Evolutionary conservation across 1,284 basidiomycete genomes (phyloP).

Genomic region (Marasmius fiardii): DNA sequence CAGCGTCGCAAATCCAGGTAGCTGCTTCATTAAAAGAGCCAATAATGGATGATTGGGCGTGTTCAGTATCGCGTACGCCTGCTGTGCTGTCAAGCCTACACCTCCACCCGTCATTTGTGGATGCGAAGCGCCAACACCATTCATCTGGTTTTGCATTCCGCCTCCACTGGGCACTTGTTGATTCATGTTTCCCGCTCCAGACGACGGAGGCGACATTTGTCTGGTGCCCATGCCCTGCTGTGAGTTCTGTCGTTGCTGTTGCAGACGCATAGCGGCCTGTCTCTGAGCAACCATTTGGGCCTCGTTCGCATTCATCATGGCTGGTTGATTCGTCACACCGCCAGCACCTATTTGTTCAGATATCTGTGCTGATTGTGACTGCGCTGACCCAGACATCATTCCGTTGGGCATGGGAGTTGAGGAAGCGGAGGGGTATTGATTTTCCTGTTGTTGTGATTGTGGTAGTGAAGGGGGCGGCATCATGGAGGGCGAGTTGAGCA

Average conservation of each 20-base stretch:
- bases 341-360: neutral
- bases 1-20: slow-evolving; percentile 53
- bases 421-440: slow-evolving; percentile 7
- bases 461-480: slow-evolving; percentile 31
- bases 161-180: slow-evolving; percentile 13
- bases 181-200: slow-evolving; percentile 19
- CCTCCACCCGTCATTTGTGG: neutral
- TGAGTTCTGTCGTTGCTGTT: slow-evolving; percentile 23
- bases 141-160: slow-evolving; percentile 12
- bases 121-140: neutral
- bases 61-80: slow-evolving; percentile 48
- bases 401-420: slow-evolving; percentile 7
- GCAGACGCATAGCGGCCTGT: slow-evolving; percentile 6
- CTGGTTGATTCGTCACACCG: neutral
- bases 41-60: slow-evolving; percentile 55
- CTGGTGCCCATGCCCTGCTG: slow-evolving; percentile 23
- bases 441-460: slow-evolving; percentile 9
- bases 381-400: slow-evolving; percentile 2
- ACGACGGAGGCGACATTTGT: slow-evolving; percentile 42
- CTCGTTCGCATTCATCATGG: slow-evolving; percentile 4
- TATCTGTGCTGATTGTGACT: slow-evolving; percentile 1
- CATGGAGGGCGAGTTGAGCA: slow-evolving; percentile 24
- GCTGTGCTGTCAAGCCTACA: slow-evolving; percentile 26
- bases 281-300: slow-evolving; percentile 9
- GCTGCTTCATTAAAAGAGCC: slow-evolving; percentile 45